Evolutionary conservation across 768 basidiomycete species (phyloP).

Genomic region (Lentinula aciculospora): DNA sequence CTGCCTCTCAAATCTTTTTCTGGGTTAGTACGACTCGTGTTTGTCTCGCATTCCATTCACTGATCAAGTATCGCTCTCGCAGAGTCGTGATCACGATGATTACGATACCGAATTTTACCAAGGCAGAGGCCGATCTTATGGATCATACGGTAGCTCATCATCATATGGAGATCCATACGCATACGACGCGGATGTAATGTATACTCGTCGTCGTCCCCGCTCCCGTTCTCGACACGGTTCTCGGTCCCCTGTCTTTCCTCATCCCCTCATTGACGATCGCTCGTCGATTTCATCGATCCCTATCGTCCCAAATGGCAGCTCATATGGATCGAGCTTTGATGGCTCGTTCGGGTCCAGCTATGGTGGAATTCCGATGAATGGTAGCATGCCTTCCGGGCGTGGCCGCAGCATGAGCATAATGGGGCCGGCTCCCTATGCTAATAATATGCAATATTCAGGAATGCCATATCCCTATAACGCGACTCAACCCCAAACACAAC

Average conservation of each 20-base stretch:
- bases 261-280: background rate
- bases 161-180: slow-evolving; percentile 33
- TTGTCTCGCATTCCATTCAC: background rate
- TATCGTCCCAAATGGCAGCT: background rate
- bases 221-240: slow-evolving; percentile 33
- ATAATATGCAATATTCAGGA: slow-evolving; percentile 18
- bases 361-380: background rate
- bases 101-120: slow-evolving; percentile 34
- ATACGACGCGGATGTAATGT: slow-evolving; percentile 23
- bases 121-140: slow-evolving; percentile 14
- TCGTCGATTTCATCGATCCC: slow-evolving; percentile 12
- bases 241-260: slow-evolving; percentile 13
- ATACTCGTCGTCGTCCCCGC: slow-evolving; percentile 22
- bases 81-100: slow-evolving; percentile 29
- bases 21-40: slow-evolving; percentile 29
- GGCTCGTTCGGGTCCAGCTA: background rate
- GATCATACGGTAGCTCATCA: slow-evolving; percentile 16
- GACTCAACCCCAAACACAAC: slow-evolving; percentile 10
- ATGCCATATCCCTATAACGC: slow-evolving; percentile 10
- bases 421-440: background rate
- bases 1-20: slow-evolving; percentile 55
- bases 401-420: slow-evolving; percentile 6
- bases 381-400: background rate
- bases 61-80: slow-evolving; percentile 5
- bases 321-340: background rate